Evolutionary conservation across 768 basidiomycete genomes (phyloP).

Genomic region (Pleurotus giganteus): DNA sequence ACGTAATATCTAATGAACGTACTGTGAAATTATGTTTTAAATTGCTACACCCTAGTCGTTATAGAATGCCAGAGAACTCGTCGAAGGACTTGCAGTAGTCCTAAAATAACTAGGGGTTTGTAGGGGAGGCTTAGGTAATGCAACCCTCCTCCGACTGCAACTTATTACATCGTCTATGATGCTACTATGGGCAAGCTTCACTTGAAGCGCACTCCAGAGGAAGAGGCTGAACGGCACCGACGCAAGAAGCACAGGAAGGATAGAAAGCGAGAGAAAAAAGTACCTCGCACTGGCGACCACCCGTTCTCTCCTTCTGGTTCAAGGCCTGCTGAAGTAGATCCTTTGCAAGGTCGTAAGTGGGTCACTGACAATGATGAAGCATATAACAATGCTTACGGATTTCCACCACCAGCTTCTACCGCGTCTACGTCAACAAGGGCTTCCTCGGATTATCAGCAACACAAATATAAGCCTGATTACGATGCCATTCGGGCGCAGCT

Average conservation of each 20-base stretch:
- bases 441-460: neutral
- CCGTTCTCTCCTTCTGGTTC: neutral
- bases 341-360: conserved; percentile 26
- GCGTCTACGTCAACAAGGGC: neutral
- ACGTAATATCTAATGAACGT: neutral
- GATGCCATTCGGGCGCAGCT: conserved; percentile 50
- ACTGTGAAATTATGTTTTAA: no score
- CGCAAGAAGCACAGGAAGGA: conserved; percentile 39
- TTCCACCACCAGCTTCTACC: conserved; percentile 16
- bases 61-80: no score
- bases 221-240: conserved; percentile 44
- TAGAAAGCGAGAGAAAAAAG: conserved; percentile 8
- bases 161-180: no score
- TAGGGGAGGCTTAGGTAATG: no score
- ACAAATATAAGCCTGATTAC: conserved; percentile 35
- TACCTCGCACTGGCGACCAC: neutral
- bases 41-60: no score
- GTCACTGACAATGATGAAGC: conserved; percentile 15
- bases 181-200: conserved; percentile 49
- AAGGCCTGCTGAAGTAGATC: neutral
- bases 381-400: conserved; percentile 17
- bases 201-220: conserved; percentile 63
- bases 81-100: no score
- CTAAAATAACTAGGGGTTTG: no score
- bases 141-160: no score